Evolutionary conservation across 2,329 filamentous ascomycete species (phyloP), one percentile per base, ranked within the genome.

Genomic region (Hawksworthiomyces lignivorus): DNA sequence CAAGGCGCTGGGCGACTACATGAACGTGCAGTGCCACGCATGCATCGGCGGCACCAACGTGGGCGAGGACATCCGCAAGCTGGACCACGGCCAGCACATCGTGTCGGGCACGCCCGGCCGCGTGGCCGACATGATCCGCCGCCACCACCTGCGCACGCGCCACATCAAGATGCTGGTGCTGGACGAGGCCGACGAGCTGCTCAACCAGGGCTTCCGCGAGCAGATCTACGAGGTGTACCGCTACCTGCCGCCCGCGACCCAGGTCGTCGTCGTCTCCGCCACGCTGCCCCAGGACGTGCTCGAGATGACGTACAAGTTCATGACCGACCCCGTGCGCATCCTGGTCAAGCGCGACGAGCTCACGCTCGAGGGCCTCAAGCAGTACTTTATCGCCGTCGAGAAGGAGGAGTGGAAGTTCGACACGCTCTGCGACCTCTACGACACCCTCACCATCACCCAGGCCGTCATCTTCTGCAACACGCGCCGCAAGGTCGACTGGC

Each of bases 331-430:
- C 1, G 90, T 96, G 34, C 84, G 90, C 52, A 94, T 97, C 58
- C 76, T 97, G 20, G 90, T 97, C 62, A 96, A 97, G 80, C 89
- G 89, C 82, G 92, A 97, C 65, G 92, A 98, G 63, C 70, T 98
- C 72, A 98, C 92, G 3, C 79, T 98, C 38, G 92, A 97, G 68
- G 92, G 92, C 44, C 74, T 98, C 39, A 97, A 97, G 71, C 92
- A 98, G 64, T 98, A 96, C 72, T 98, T 96, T 62, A 97, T 98
- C 56, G 92, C 92, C 2, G 92, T 97, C 17, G 92, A 98, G 67
- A 97, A 96, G 72, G 92, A 98, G 64, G 92, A 97, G 62, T 98
- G 92, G 92, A 98, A 98, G 65, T 95, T 98, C 55, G 92, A 98
- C 62, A 98, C 92, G 3, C 80, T 98, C 5, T 97, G 88, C 65